Percentiles rank a stretch among this genome's conserved stretches.
Evolutionary conservation across 441 rosid genomes (phyloP).

Genomic region (Erysimum cheiri): DNA sequence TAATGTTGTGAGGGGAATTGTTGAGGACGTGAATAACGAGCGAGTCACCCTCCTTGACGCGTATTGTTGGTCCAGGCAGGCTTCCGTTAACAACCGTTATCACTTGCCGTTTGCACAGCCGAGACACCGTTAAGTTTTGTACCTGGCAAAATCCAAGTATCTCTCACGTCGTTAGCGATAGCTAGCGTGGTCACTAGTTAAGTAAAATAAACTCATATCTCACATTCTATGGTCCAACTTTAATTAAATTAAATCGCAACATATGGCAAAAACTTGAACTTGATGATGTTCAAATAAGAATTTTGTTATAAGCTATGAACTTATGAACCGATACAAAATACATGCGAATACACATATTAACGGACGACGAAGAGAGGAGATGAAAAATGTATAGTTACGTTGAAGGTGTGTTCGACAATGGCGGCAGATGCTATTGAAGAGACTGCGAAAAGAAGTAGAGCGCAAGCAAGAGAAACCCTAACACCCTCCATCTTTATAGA

Average conservation of each 20-base stretch:
- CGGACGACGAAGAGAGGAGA: constrained; percentile 9
- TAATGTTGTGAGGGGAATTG: constrained; percentile 80
- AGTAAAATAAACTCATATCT: background rate
- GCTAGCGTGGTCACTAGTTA: constrained; percentile 11
- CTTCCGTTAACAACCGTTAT: constrained; percentile 78
- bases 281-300: background rate
- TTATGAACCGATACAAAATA: constrained; percentile 1
- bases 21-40: constrained; percentile 74
- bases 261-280: constrained; percentile 1
- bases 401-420: constrained; percentile 68
- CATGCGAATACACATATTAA: background rate
- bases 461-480: constrained; percentile 42
- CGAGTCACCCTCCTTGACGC: constrained; percentile 74
- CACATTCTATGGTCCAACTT: background rate
- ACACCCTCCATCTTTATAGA: constrained; percentile 48
- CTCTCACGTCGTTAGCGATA: constrained; percentile 33
- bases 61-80: constrained; percentile 78
- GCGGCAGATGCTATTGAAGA: constrained; percentile 67
- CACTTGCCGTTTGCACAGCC: constrained; percentile 66
- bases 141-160: constrained; percentile 54
- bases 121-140: constrained; percentile 58
- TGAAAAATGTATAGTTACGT: constrained; percentile 49
- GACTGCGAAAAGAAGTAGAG: constrained; percentile 46
- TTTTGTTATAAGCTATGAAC: background rate
- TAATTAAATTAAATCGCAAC: background rate